Evolutionary conservation across 345 rosid genomes (phyloP), one percentile per base, ranked within the genome.

Genomic region (Bruguiera sexangula): DNA sequence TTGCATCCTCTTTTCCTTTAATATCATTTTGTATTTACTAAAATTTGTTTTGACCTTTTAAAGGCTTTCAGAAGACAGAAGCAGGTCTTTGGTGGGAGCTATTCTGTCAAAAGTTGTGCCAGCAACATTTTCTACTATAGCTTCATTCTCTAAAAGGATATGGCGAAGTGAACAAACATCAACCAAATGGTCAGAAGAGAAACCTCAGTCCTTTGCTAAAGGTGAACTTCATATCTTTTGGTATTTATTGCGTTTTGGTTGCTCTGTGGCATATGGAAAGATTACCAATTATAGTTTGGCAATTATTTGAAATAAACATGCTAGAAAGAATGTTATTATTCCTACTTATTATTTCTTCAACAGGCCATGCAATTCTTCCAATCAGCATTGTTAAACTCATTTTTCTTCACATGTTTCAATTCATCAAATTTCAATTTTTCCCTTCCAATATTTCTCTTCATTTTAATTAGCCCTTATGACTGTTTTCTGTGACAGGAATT

Each of bases 91-190:
- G 60, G 96, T 95, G 27, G 96, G 99, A 67, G 96, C 96, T 52
- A 80, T 95, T 79, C 83, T 95, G 39, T 95, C 99, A 62, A 95
- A 87, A 75, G 97, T 95, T 69, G 89, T 95, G 66, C 99, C 99
- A 68, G 97, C 86, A 22, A 86, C 99, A 56, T 85, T 88, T 69
- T 92, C 97, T 53, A 90, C 99, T n/a, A 90, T 95, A 67, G 85
- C 93, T 75, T 89, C 96, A 61, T 79, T 95, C 65, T 88, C 97
- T 20, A 92, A 90, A 79, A 88, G 88, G 88, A 83, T 95, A 67
- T 95, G 99, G 96, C 82, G 94, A 71, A 86, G 96, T 69, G 92
- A 89, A 37, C 83, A 77, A 72, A 74, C 84, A 6, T 73, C 93
- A 36, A 73, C 75, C 46, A 82, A 75, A 72, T 84, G 85, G 56